Evolutionary conservation across 768 basidiomycete genomes (phyloP).

Genomic region (Coprinellus micaceus): DNA sequence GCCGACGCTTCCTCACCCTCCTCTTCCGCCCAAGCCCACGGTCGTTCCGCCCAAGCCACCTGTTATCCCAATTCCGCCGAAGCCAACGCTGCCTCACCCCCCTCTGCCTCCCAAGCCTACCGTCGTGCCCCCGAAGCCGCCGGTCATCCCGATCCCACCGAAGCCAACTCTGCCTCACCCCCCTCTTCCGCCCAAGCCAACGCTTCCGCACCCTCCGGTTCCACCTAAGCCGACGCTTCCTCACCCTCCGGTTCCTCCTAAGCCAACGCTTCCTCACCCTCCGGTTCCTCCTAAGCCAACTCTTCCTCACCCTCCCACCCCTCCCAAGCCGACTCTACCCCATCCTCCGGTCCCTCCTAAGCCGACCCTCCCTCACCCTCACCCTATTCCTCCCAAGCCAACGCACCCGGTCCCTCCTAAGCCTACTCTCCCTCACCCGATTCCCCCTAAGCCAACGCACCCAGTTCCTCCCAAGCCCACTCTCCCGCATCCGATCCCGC

Average conservation of each 20-base stretch:
- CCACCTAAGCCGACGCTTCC: neutral
- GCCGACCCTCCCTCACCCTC: neutral
- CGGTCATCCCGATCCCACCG: neutral
- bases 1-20: neutral
- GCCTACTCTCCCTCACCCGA: neutral
- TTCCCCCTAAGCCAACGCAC: neutral
- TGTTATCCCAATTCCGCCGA: neutral
- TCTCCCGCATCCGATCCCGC: too few relatives aligned
- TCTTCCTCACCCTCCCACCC: neutral
- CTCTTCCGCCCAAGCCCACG: neutral
- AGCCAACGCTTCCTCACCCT: conserved; percentile 3
- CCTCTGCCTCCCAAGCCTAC: conserved; percentile 6
- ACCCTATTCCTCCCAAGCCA: neutral
- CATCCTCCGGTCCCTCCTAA: neutral
- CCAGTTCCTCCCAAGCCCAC: neutral
- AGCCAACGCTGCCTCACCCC: neutral
- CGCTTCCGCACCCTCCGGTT: neutral
- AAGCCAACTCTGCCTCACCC: neutral
- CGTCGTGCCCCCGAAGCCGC: conserved; percentile 4
- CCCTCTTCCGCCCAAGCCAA: neutral
- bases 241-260: neutral
- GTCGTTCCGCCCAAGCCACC: neutral
- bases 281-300: conserved; percentile 7
- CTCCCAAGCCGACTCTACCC: conserved; percentile 9
- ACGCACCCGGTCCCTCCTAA: neutral